Percentiles rank a stretch among this genome's conserved stretches.
phyloP scores from a whole-genome alignment of 495 filamentous ascomycete genomes.

The Penicillium fimorum region DNA sequence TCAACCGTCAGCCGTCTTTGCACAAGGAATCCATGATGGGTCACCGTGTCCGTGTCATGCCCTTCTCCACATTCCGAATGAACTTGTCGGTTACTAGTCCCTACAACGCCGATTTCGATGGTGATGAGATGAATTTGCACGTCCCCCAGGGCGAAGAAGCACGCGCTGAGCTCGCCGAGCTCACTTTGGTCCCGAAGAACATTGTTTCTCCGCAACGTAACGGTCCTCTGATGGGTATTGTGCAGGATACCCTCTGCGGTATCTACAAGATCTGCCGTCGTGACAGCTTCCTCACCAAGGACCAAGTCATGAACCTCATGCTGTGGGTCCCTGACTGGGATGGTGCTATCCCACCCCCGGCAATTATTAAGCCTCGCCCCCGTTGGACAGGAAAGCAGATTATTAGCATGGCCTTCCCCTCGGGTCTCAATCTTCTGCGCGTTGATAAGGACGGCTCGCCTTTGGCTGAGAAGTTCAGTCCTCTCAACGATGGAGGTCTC shows the following conservation, averaged over 20 bases:
- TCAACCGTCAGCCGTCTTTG: constrained; percentile 97
- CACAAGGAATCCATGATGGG: constrained; percentile 99
- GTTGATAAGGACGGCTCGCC: constrained; percentile 53
- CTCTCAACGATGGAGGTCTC: constrained; percentile 75
- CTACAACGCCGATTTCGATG: constrained; percentile 99
- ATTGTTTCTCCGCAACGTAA: constrained; percentile 98
- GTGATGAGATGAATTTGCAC: constrained; percentile 99
- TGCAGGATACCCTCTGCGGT: constrained; percentile 94
- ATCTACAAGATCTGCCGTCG: constrained; percentile 94
- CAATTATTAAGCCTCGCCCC: constrained; percentile 85
- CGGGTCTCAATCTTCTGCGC: constrained; percentile 77
- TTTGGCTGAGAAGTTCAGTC: constrained; percentile 55
- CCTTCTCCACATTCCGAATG: constrained; percentile 95
- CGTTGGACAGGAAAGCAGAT: constrained; percentile 99
- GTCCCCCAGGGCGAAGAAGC: constrained; percentile 97
- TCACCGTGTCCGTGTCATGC: constrained; percentile 96
- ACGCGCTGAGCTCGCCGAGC: constrained; percentile 84
- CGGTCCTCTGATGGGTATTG: constrained; percentile 97
- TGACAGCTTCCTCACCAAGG: constrained; percentile 85
- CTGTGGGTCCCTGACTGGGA: constrained; percentile 98
- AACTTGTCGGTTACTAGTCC: constrained; percentile 97
- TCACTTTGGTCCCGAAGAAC: constrained; percentile 94
- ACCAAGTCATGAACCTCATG: constrained; percentile 92
- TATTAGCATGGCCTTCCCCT: constrained; percentile 86
- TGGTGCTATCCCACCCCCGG: constrained; percentile 84